A percentile compares a stretch with the other conserved stretches of the same genome.
Conservation (phyloP, 1,139 yeast species). For the Candida dubliniensis region DNA sequence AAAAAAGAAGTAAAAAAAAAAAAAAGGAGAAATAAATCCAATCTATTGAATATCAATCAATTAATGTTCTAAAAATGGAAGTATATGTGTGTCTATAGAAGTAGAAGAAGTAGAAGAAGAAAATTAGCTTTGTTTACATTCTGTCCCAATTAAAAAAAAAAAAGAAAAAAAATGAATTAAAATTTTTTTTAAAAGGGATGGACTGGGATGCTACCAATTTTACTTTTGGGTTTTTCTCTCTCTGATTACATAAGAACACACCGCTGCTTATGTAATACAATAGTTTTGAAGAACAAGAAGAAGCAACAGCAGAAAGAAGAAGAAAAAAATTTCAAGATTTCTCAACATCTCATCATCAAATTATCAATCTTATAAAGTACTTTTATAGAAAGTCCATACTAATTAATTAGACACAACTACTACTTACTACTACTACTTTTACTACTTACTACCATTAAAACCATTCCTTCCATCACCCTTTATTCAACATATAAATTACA, state of each 20-base stretch:
- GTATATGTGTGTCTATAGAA: not conserved
- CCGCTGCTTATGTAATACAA: not conserved
- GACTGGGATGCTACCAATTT: no score
- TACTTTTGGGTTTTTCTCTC: no score
- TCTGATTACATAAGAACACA: not conserved
- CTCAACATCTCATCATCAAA: conserved; percentile 5
- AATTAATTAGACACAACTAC: no score
- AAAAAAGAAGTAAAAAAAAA: not conserved
- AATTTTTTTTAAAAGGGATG: no score
- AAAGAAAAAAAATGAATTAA: no score
- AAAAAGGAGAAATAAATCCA: not conserved
- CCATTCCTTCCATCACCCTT: not conserved
- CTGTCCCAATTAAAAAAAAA: not conserved
- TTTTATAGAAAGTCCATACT: no score
- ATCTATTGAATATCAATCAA: no score
- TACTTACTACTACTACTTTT: not conserved
- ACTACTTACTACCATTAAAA: not conserved
- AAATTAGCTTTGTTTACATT: not conserved
- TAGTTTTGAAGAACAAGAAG: not conserved
- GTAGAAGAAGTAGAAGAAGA: not conserved
- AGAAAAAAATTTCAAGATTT: conserved; percentile 2
- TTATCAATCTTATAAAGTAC: not conserved
- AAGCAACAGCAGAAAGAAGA: not conserved
- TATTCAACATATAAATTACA: not conserved
- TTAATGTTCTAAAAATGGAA: conserved; percentile 6